A percentile compares a stretch with the other conserved stretches of the same genome.
Conservation (phyloP, 176 grass and related monocot species). For the Bonia amplexicaulis region DNA sequence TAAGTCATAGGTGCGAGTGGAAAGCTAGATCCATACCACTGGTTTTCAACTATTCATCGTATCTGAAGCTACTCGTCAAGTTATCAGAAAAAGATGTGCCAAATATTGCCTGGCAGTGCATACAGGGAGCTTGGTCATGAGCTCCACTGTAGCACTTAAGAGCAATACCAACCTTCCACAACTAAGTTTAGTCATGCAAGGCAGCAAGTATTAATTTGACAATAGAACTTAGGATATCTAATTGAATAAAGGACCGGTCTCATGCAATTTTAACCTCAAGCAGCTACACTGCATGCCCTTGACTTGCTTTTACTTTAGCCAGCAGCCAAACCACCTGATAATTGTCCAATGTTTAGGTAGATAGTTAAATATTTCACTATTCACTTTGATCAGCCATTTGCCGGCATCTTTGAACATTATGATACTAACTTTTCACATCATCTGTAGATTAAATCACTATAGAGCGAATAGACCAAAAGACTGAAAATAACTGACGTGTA, state of each 20-base stretch:
- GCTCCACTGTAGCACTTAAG: background rate
- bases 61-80: background rate
- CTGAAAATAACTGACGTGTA: too few species aligned
- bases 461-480: background rate
- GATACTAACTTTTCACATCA: conserved; percentile 7
- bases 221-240: background rate
- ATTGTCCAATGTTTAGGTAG: conserved; percentile 38
- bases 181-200: background rate
- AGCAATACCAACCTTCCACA: background rate
- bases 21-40: background rate
- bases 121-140: background rate
- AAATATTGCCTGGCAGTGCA: background rate
- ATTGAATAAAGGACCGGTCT: background rate
- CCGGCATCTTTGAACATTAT: conserved; percentile 33
- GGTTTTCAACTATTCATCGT: background rate
- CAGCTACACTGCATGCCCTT: background rate
- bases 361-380: background rate
- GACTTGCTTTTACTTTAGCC: conserved; percentile 13
- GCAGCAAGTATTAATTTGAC: background rate
- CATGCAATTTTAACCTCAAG: background rate
- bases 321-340: conserved; percentile 37
- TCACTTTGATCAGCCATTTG: conserved; percentile 17
- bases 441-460: background rate
- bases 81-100: background rate
- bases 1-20: background rate